Percentiles rank a stretch among this genome's conserved stretches.
These are phyloP conservation scores for Arthrinium phaeospermum DNA, from an alignment of 2,329 filamentous ascomycete genomes.

Conservation along the genomic window DNA sequence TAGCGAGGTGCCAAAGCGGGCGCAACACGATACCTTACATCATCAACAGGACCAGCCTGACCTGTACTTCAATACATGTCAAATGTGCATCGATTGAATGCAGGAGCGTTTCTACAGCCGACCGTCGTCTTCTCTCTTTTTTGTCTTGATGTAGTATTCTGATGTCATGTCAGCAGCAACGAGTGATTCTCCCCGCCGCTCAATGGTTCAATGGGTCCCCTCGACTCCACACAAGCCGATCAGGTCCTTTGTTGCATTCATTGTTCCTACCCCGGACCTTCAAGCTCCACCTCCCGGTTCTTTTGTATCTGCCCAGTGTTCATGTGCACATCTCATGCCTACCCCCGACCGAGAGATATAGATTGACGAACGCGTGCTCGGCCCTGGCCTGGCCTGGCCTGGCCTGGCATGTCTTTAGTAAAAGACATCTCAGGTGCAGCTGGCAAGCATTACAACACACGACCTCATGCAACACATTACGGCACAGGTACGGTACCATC, in stretches of 20 bases:
- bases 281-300: slow-evolving; percentile 12
- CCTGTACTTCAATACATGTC: neutral
- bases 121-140: neutral
- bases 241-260: neutral
- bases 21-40: neutral
- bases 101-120: neutral
- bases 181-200: neutral
- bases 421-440: neutral
- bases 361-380: neutral
- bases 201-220: neutral
- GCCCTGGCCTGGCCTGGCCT: neutral
- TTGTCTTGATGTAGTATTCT: neutral
- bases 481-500: slow-evolving; percentile 1
- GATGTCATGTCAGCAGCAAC: neutral
- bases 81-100: neutral
- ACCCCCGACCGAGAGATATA: neutral
- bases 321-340: neutral
- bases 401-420: neutral
- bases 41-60: too few species aligned
- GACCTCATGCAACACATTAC: slow-evolving; percentile 12
- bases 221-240: slow-evolving; percentile 15
- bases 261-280: slow-evolving; percentile 2
- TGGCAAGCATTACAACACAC: slow-evolving; percentile 1
- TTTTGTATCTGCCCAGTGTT: neutral
- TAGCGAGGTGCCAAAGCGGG: neutral